Conservation (phyloP, 2,329 filamentous ascomycete genomes). For the Sordariomycetes sp. region DNA sequence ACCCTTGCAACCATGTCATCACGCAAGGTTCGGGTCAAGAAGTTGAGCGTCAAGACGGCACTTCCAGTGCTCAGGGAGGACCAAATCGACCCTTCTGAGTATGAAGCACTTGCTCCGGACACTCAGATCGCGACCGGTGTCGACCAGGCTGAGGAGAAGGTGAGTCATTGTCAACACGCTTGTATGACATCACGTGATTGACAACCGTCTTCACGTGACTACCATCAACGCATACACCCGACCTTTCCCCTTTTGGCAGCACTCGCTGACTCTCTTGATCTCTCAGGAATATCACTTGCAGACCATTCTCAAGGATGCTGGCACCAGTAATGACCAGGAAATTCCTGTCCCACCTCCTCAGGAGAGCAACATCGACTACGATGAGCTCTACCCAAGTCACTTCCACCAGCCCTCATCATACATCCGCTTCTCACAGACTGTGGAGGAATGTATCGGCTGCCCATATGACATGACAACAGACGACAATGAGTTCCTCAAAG, state of each 20-base stretch:
- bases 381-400: slow-evolving; percentile 69
- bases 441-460: slow-evolving; percentile 87
- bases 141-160: slow-evolving; percentile 94
- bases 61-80: slow-evolving; percentile 82
- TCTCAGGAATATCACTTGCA: slow-evolving; percentile 89
- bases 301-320: slow-evolving; percentile 56
- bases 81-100: slow-evolving; percentile 79
- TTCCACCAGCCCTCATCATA: slow-evolving; percentile 86
- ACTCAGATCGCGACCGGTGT: slow-evolving; percentile 90
- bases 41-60: slow-evolving; percentile 84
- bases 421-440: slow-evolving; percentile 95
- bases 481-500: slow-evolving; percentile 76
- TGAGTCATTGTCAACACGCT: slow-evolving; percentile 45
- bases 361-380: slow-evolving; percentile 68
- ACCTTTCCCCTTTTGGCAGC: no score
- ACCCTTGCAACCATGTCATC: slow-evolving; percentile 47
- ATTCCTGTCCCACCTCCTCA: slow-evolving; percentile 58
- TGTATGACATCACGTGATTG: slow-evolving; percentile 39
- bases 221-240: no score
- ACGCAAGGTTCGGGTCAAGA: slow-evolving; percentile 73
- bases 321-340: slow-evolving; percentile 47
- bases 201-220: slow-evolving; percentile 31
- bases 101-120: slow-evolving; percentile 77
- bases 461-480: slow-evolving; percentile 92
- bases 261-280: slow-evolving; percentile 3